Evolutionary conservation across 2,329 filamentous ascomycete genomes (phyloP), one percentile per base, ranked within the genome.

Genomic region (Lachnellula arida): DNA sequence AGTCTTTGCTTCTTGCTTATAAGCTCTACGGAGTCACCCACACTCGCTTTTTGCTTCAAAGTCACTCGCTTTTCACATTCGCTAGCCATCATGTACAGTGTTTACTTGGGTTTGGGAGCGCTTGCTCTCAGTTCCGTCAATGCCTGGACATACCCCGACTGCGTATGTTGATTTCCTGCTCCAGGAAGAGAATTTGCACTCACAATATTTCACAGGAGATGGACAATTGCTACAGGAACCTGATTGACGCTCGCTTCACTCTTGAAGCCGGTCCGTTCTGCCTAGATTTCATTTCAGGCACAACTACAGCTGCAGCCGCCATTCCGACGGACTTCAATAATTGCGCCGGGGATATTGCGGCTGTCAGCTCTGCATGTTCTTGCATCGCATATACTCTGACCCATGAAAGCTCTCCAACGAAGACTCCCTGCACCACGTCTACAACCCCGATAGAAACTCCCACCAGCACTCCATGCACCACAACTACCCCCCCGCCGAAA

Each of bases 381-480:
- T 74, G 71, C 65, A 64, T 73, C 62, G 67, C 68, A 54, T 72
- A 73, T 62, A 69, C 69, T 44, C 62, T 67, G 44, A 71, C 69
- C 19, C 51, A 59, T 12, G 57, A 60, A 12, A 47, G 62, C 19
- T 55, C 54, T 34, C 34, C 59, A 28, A 58, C 60, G 43, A 49
- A 50, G 28, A 54, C 54, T 22, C 44, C 52, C 15, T 43, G 48
- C 14, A 58, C 57, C n/a, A 39, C 46, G 42, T 57, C 52, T 34
- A 62, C 60, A 25, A 60, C 15, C 23, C 11, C 19, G 4, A 6
- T n/a, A 17, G n/a, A 14, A 23, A 7, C 50, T 44, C 22, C 53
- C 37, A 3, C 19, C n/a, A 28, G 54, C 46, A 56, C 51, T 6
- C 53, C 53, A 42, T 34, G 53, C 9, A 55, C 58, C 19, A 35